Evolutionary conservation across 176 grass and related monocot genomes (phyloP).

Genomic region (Juncus inflexus): DNA sequence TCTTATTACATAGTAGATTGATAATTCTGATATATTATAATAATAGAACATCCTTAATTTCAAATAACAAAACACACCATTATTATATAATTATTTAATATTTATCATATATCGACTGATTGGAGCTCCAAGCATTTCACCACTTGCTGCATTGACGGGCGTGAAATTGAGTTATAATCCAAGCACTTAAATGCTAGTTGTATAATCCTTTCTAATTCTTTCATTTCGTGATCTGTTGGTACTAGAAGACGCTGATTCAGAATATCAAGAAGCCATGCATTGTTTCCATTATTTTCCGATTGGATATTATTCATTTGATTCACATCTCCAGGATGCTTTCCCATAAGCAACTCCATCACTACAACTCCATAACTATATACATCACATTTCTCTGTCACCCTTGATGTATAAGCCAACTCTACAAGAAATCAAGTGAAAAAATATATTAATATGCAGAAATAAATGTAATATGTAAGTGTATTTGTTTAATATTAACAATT

Average conservation of each 20-base stretch:
- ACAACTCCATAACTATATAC: constrained; percentile 34
- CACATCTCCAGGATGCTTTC: constrained; percentile 16
- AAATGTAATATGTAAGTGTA: no score
- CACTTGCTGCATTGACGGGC: constrained; percentile 29
- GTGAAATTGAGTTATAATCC: background rate
- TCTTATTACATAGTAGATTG: no score
- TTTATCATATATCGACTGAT: no score
- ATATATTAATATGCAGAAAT: background rate
- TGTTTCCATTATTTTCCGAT: background rate
- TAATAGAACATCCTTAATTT: no score
- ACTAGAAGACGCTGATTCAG: background rate
- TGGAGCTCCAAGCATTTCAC: background rate
- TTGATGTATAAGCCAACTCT: constrained; percentile 29
- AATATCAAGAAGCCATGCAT: background rate
- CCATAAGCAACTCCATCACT: constrained; percentile 18
- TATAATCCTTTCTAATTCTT: background rate
- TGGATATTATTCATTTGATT: background rate
- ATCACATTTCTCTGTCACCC: constrained; percentile 22
- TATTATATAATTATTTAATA: no score
- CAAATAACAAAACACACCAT: no score
- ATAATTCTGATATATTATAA: no score
- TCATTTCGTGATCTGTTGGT: background rate
- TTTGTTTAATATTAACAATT: no score
- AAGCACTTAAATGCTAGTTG: constrained; percentile 4
- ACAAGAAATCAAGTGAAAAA: background rate